These are phyloP conservation scores for Hagleromyces aurorensis DNA, from an alignment of 805 yeast genomes.

Conservation along the genomic window DNA sequence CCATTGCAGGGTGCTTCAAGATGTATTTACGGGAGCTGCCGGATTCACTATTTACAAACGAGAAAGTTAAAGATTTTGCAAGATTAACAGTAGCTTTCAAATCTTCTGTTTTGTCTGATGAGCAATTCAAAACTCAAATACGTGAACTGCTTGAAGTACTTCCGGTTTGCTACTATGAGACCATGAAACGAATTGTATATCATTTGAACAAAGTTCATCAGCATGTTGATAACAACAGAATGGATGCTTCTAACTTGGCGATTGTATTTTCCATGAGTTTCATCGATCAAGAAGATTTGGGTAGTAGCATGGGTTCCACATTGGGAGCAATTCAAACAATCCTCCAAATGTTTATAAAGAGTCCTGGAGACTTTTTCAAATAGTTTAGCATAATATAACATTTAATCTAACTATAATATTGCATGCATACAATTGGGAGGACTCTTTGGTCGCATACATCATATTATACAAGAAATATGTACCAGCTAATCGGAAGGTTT, in stretches of 20 bases:
- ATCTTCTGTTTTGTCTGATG: slow-evolving; percentile 15
- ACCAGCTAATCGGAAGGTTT: too few relatives aligned
- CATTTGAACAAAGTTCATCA: slow-evolving; percentile 67
- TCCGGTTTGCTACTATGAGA: slow-evolving; percentile 59
- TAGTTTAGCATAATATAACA: too few relatives aligned
- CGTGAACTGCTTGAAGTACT: slow-evolving; percentile 34
- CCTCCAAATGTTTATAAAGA: slow-evolving; percentile 40
- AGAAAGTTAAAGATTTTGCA: slow-evolving; percentile 52
- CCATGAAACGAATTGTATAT: slow-evolving; percentile 55
- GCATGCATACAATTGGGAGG: neutral
- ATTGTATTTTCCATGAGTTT: slow-evolving; percentile 75
- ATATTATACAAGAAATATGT: too few relatives aligned
- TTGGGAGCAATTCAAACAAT: slow-evolving; percentile 48
- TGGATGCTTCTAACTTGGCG: slow-evolving; percentile 85
- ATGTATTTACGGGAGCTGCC: slow-evolving; percentile 79
- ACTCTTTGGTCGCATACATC: too few relatives aligned
- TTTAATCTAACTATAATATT: neutral
- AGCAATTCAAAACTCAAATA: slow-evolving; percentile 25
- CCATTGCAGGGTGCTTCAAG: slow-evolving; percentile 83
- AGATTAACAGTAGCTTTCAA: slow-evolving; percentile 23
- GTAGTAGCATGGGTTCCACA: slow-evolving; percentile 40
- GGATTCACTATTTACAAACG: slow-evolving; percentile 67
- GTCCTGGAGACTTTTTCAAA: slow-evolving; percentile 31
- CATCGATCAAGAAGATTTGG: slow-evolving; percentile 37
- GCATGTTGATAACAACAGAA: slow-evolving; percentile 62